phyloP scores from a whole-genome alignment of 2,329 filamentous ascomycete genomes.

The Nigrospora oryzae region DNA sequence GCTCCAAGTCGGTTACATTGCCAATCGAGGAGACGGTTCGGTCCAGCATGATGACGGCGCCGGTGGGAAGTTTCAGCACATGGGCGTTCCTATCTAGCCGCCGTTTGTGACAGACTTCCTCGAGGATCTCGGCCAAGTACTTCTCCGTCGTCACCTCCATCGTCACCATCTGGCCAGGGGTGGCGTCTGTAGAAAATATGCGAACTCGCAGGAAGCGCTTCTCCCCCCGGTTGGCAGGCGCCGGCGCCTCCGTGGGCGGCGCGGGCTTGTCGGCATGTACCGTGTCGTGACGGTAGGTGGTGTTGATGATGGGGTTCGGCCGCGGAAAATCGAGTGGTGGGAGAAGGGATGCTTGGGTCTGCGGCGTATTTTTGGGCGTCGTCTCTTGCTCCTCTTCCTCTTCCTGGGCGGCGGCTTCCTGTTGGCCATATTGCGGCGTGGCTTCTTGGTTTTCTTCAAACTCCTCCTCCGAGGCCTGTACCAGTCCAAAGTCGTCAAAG shows the following conservation, averaged over 20 bases:
- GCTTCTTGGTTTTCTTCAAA: constrained; percentile 60
- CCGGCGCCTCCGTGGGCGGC: constrained; percentile 31
- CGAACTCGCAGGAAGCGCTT: constrained; percentile 66
- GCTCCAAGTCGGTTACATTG: constrained; percentile 65
- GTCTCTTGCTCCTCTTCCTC: constrained; percentile 29
- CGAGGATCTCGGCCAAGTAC: constrained; percentile 74
- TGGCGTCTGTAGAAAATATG: constrained; percentile 59
- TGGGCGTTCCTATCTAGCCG: constrained; percentile 73
- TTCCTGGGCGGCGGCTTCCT: constrained; percentile 30
- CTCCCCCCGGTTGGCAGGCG: constrained; percentile 44
- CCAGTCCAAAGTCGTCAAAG: constrained; percentile 76
- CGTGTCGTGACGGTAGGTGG: constrained; percentile 46
- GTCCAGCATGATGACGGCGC: constrained; percentile 67
- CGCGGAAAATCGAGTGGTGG: constrained; percentile 26
- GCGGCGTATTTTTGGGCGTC: constrained; percentile 41
- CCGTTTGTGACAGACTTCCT: constrained; percentile 68
- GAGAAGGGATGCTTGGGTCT: constrained; percentile 21
- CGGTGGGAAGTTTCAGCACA: constrained; percentile 69
- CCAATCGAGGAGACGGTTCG: constrained; percentile 73
- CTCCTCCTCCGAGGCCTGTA: constrained; percentile 60
- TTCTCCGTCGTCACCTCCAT: constrained; percentile 74
- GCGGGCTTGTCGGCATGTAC: constrained; percentile 49
- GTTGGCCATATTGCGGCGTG: constrained; percentile 59
- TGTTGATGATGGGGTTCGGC: constrained; percentile 53
- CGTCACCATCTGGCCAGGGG: constrained; percentile 65